These are phyloP conservation scores for Begonia peltatifolia DNA, from an alignment of 306 rosid genomes.

Conservation along the genomic window DNA sequence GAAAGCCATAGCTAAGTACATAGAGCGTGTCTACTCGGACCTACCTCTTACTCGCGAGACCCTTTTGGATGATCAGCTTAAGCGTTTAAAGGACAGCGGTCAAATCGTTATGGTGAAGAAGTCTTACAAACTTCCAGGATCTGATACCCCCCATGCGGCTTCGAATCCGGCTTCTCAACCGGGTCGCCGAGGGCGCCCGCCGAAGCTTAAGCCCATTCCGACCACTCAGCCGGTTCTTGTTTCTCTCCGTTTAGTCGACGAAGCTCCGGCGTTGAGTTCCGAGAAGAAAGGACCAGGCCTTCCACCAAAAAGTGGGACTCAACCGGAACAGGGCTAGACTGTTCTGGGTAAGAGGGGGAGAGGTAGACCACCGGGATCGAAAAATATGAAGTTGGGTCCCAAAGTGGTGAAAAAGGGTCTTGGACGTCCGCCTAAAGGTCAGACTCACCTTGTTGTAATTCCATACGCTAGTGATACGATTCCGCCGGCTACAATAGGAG, in stretches of 20 bases:
- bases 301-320: slow-evolving; percentile 21
- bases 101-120: slow-evolving; percentile 51
- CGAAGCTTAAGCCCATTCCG: slow-evolving; percentile 25
- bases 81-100: slow-evolving; percentile 49
- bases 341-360: slow-evolving; percentile 18
- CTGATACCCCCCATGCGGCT: slow-evolving; percentile 15
- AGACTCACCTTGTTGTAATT: slow-evolving; percentile 24
- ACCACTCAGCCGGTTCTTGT: slow-evolving; percentile 40
- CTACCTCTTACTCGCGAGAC: slow-evolving; percentile 44
- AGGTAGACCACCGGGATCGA: slow-evolving; percentile 58
- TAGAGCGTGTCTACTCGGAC: slow-evolving; percentile 40
- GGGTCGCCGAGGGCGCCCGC: slow-evolving; percentile 45
- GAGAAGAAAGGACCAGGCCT: slow-evolving; percentile 39
- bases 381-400: slow-evolving; percentile 12
- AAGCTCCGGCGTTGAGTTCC: slow-evolving; percentile 7
- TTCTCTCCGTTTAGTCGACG: slow-evolving; percentile 55
- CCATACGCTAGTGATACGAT: slow-evolving; percentile 31
- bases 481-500: background rate
- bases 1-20: slow-evolving; percentile 63
- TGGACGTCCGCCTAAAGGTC: slow-evolving; percentile 53
- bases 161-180: background rate
- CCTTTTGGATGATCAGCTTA: slow-evolving; percentile 60
- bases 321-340: slow-evolving; percentile 4
- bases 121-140: slow-evolving; percentile 62
- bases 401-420: slow-evolving; percentile 37